These are phyloP conservation scores for Stemphylium vesicarium DNA, from an alignment of 2,329 filamentous ascomycete genomes.

Conservation along the genomic window DNA sequence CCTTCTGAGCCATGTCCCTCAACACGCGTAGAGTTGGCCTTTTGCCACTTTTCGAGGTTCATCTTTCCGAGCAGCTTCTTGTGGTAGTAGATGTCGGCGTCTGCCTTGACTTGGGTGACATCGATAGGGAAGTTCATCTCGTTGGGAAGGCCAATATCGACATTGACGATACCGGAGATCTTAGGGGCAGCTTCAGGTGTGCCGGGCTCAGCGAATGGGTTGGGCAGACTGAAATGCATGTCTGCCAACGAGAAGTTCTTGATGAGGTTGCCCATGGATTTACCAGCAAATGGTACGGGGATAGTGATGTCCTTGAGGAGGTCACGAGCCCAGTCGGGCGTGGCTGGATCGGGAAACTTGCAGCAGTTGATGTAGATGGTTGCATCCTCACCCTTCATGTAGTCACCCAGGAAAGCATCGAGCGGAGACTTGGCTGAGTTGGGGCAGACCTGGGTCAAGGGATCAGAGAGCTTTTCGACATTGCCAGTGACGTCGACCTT, in stretches of 20 bases:
- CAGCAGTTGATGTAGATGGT: slow-evolving; percentile 85
- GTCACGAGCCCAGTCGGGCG: slow-evolving; percentile 82
- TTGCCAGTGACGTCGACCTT: slow-evolving; percentile 73
- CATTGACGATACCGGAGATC: slow-evolving; percentile 83
- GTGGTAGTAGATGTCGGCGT: slow-evolving; percentile 81
- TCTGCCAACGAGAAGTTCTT: slow-evolving; percentile 86
- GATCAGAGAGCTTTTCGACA: slow-evolving; percentile 74
- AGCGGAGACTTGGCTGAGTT: slow-evolving; percentile 79
- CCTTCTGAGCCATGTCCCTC: slow-evolving; percentile 63
- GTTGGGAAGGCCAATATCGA: slow-evolving; percentile 77
- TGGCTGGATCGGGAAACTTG: slow-evolving; percentile 66
- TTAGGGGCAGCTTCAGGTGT: slow-evolving; percentile 75
- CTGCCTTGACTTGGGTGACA: slow-evolving; percentile 76
- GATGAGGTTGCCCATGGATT: slow-evolving; percentile 80
- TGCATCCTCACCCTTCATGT: slow-evolving; percentile 79
- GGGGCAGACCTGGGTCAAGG: slow-evolving; percentile 76
- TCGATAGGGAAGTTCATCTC: slow-evolving; percentile 87
- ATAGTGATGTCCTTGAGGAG: slow-evolving; percentile 82
- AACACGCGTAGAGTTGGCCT: slow-evolving; percentile 78
- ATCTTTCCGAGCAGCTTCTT: slow-evolving; percentile 79
- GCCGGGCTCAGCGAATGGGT: slow-evolving; percentile 76
- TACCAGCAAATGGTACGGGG: slow-evolving; percentile 82
- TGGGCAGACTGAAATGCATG: slow-evolving; percentile 84
- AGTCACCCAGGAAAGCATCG: slow-evolving; percentile 79
- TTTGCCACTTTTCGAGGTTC: slow-evolving; percentile 81